A percentile compares a stretch with the other conserved stretches of the same genome.
phyloP scores from a whole-genome alignment of 768 basidiomycete genomes.

The Leccinum uliginosum region DNA sequence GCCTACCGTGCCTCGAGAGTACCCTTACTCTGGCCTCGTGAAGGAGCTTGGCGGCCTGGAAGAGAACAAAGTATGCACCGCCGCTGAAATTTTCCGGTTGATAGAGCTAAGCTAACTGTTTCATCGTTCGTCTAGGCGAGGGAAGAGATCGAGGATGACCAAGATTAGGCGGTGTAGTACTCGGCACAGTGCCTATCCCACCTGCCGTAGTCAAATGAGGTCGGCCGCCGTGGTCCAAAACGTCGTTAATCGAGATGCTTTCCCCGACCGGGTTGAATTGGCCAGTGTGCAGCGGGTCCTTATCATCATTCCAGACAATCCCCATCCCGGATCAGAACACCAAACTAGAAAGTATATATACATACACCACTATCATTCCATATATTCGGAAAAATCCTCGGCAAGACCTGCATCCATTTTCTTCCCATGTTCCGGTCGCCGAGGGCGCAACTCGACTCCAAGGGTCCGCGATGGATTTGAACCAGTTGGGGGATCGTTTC shows the following conservation, averaged over 20 bases:
- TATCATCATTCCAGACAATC: conserved; percentile 2
- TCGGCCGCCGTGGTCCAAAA: neutral
- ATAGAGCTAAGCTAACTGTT: conserved; percentile 4
- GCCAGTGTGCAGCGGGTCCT: neutral
- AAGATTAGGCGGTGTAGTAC: conserved; percentile 27
- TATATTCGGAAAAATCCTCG: conserved; percentile 7
- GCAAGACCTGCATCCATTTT: conserved; percentile 9
- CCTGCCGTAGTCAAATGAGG: neutral
- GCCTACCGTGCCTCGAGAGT: conserved; percentile 67
- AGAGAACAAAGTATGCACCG: conserved; percentile 62
- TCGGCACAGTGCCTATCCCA: neutral
- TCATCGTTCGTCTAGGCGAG: conserved; percentile 32
- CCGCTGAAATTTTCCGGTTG: neutral
- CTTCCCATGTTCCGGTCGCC: conserved; percentile 35
- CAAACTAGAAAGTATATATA: conserved; percentile 3
- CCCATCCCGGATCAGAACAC: neutral
- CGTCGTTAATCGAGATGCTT: neutral
- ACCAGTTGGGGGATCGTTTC: neutral
- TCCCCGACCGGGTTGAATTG: neutral
- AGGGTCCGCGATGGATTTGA: conserved; percentile 20
- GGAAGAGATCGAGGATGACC: conserved; percentile 29
- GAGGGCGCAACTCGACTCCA: conserved; percentile 36
- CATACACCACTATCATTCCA: neutral
- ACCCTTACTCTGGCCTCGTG: conserved; percentile 72
- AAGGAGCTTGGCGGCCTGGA: conserved; percentile 75